These are phyloP conservation scores for Closterium sp. DNA, from an alignment of 139 green algal genomes.

Conservation along the genomic window DNA sequence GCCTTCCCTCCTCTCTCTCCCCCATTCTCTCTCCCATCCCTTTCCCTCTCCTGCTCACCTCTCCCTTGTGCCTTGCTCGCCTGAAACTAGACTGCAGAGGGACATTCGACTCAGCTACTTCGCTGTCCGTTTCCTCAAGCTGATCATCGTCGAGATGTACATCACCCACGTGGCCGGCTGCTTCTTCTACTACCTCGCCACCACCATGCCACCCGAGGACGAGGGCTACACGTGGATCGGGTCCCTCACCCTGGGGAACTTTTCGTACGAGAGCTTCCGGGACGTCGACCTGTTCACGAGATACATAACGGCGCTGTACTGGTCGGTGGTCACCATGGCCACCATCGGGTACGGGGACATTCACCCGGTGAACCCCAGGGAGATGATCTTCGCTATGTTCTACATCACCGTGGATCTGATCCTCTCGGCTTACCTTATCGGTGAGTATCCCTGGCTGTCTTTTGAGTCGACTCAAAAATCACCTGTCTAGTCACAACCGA, in stretches of 20 bases:
- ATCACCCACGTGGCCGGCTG: slow-evolving; percentile 22
- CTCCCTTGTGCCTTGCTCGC: background rate
- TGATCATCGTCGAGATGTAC: slow-evolving; percentile 34
- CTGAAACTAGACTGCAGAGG: background rate
- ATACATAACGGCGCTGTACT: slow-evolving; percentile 25
- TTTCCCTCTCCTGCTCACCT: background rate
- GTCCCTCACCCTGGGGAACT: slow-evolving; percentile 23
- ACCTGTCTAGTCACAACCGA: no score
- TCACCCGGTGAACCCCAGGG: slow-evolving; percentile 20
- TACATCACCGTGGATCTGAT: slow-evolving; percentile 14
- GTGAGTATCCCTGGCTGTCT: no score
- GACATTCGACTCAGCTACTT: slow-evolving; percentile 41
- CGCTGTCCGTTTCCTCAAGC: slow-evolving; percentile 6
- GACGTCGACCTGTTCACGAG: slow-evolving; percentile 7
- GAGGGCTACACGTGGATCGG: slow-evolving; percentile 34
- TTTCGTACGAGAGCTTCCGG: slow-evolving; percentile 25
- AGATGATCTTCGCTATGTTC: slow-evolving; percentile 27
- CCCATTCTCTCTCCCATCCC: background rate
- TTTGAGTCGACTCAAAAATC: no score
- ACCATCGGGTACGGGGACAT: slow-evolving; percentile 27
- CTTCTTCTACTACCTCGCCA: slow-evolving; percentile 38
- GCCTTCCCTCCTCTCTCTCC: background rate
- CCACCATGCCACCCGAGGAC: background rate
- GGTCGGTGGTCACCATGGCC: slow-evolving; percentile 29
- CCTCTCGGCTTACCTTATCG: background rate